Evolutionary conservation across 768 basidiomycete species (phyloP), one percentile per base, ranked within the genome.

Genomic region (Phanerochaete carnosa): DNA sequence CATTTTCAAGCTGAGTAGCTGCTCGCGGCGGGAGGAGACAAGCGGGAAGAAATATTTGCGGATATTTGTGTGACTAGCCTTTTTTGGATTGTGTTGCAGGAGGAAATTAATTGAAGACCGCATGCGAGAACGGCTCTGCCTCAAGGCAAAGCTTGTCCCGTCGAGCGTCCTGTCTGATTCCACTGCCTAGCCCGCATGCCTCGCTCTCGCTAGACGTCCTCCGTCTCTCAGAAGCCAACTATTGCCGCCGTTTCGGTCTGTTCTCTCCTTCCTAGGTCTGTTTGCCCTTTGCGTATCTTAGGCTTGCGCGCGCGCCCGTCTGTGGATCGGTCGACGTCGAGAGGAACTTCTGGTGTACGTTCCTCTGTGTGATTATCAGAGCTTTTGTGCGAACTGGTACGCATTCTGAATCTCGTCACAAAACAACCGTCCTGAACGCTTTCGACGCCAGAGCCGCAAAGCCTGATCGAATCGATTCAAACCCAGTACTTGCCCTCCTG

Each of bases 301-400:
- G 5, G 8, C 5, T 25, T 16, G 35, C 54, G 8, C 39, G 33
- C 54, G 25, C 35, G 35, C 37, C 35, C 23, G 22, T 39, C 35
- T 39, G 37, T 25, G 37, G 54, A 35, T n/a, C 22, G 33, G 12
- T 49, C 54, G 16, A 39, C 54, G 22, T 22, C 35, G 33, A 12
- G n/a, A 43, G 37, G 37, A 55, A 39, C 52, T n/a, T 5, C 39
- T 55, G 33, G 13, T 43, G 43, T 55, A 55, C 54, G 37, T 55
- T 55, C 35, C 54, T 55, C 54, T 37, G 54, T 26, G 32, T 35
- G 54, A 39, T 37, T 55, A 55, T 55, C 39, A 55, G 23, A 55
- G 32, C 33, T 43, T 12, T 43, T 25, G 54, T 55, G 16, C 22
- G 23, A 25, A 22, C 29, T 33, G 54, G 54, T 55, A 55, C 22